These are phyloP conservation scores for Xylaria sp. DNA, from an alignment of 2,329 filamentous ascomycete species.

Conservation along the genomic window DNA sequence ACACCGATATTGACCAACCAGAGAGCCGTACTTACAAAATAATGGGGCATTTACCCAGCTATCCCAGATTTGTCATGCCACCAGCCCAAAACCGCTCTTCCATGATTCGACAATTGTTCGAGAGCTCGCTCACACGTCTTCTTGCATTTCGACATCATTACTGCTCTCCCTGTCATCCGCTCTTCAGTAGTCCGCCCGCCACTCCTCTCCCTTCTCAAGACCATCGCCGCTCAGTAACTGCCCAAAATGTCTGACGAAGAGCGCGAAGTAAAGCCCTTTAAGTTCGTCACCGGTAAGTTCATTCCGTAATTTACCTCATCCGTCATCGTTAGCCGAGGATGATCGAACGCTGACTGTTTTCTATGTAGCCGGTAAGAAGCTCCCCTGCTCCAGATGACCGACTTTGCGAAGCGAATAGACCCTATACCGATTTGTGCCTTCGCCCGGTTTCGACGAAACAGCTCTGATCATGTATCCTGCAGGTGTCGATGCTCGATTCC, in stretches of 20 bases:
- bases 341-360: slow-evolving; percentile 40
- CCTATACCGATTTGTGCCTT: neutral
- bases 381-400: slow-evolving; percentile 17
- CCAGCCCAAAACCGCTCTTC: slow-evolving; percentile 45
- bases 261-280: slow-evolving; percentile 96
- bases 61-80: slow-evolving; percentile 41
- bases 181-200: slow-evolving; percentile 53
- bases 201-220: slow-evolving; percentile 29
- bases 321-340: slow-evolving; percentile 23
- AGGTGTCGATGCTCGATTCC: slow-evolving; percentile 99
- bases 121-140: slow-evolving; percentile 32
- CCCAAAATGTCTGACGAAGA: slow-evolving; percentile 92
- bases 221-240: slow-evolving; percentile 53
- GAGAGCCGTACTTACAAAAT: slow-evolving; percentile 22
- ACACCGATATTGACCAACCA: slow-evolving; percentile 30
- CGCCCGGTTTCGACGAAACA: neutral
- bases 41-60: slow-evolving; percentile 30
- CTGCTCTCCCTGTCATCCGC: slow-evolving; percentile 36
- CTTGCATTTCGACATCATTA: slow-evolving; percentile 52
- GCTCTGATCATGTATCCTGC: slow-evolving; percentile 43
- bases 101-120: slow-evolving; percentile 44
- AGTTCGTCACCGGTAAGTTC: slow-evolving; percentile 96
- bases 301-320: slow-evolving; percentile 44
- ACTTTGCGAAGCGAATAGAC: slow-evolving; percentile 14
- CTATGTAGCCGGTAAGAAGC: slow-evolving; percentile 48